phyloP scores from a whole-genome alignment of 257 asterid species.

The Striga asiatica region DNA sequence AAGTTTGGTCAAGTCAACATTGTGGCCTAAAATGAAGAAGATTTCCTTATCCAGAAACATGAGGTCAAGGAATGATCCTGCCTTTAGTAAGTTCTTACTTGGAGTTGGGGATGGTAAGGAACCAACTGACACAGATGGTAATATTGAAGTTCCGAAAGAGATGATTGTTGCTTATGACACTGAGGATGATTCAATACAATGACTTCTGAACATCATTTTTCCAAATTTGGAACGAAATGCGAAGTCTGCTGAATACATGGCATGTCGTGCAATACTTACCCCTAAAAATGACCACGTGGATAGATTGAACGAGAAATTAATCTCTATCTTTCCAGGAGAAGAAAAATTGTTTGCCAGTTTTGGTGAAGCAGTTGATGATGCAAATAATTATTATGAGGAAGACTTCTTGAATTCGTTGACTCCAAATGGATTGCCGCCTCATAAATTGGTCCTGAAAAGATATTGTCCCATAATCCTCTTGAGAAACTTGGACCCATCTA shows the following conservation, averaged over 20 bases:
- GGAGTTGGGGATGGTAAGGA: not conserved
- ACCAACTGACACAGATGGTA: not conserved
- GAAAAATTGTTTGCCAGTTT: not conserved
- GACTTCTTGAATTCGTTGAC: not conserved
- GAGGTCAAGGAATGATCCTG: not conserved
- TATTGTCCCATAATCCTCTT: not conserved
- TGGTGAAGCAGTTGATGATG: not conserved
- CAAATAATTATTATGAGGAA: not conserved
- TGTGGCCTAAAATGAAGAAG: not conserved
- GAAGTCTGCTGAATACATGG: not conserved
- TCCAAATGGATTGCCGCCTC: not conserved
- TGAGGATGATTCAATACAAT: not conserved
- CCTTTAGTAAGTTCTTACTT: not conserved
- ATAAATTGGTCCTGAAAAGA: not conserved
- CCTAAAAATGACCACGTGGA: not conserved
- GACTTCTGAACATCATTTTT: not conserved
- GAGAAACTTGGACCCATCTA: not conserved
- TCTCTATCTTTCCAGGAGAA: not conserved
- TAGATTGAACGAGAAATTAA: not conserved
- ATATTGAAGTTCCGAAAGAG: not conserved
- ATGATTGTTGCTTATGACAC: not conserved
- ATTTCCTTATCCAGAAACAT: not conserved
- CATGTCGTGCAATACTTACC: not conserved
- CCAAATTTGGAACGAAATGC: not conserved
- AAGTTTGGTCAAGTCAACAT: not conserved